Base-by-base conservation (phyloP, 129 eudicot genomes). In the Cynara cardunculus region DNA sequence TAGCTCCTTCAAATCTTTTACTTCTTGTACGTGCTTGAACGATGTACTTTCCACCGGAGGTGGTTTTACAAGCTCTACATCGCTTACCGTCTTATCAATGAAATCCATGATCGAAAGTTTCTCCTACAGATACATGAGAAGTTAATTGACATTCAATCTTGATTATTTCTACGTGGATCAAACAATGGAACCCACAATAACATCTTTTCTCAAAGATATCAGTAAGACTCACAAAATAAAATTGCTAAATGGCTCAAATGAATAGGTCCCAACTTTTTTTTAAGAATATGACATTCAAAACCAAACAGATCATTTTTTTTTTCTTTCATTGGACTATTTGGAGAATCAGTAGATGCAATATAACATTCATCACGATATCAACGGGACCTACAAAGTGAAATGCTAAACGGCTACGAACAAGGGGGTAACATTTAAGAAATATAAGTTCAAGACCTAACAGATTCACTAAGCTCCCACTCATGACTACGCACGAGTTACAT, bases 1-100 rank as follows among this genome's bases (percentile, higher is more conserved):
- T 74, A 96, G 74, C 83, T 88, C 90, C 86, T 96, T 96, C 90
- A 96, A 76, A 81, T 87, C 97, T 76, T 89, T 91, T 46, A 92
- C 92, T 13, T 90, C 97, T 80, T 91, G 93, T 69, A 96, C 89
- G 26, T 86, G 87, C 83, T 88, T 92, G 80, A 89, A 92, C 8
- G 99, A 93, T 53, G 97, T 89, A 79, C 79, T 76, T 85, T 89
- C 93, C 18, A 90, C 53, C 7, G 99, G 92, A 80, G 85, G 87
- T 28, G 99, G 97, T 77, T 91, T 85, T 46, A 77, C 79, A 59
- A 91, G 97, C 85, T 86, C 89, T 76, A 75, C 77, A 78, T 56
- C 73, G 49, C 82, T 80, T 25, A 83, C 80, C 26, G 81, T 85
- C 31, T 73, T 82, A 76, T 96, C 95, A 85, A 89, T 82, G 86